These are phyloP conservation scores for Capsaspora owczarzaki DNA, from an alignment of 78 protist species.

Conservation along the genomic window DNA sequence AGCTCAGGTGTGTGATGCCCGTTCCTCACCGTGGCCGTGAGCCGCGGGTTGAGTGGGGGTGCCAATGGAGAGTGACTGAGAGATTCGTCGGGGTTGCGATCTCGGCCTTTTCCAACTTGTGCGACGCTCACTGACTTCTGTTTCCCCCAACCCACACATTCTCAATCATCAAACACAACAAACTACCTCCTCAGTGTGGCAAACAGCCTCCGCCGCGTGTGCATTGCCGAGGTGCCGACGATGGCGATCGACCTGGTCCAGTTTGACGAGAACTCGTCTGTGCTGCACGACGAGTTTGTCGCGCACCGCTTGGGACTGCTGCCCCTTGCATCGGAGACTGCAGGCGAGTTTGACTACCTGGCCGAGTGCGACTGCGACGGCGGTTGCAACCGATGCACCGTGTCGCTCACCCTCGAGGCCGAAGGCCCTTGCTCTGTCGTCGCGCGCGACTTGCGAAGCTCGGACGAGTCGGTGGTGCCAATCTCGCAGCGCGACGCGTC, in stretches of 20 bases:
- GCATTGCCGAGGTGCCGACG: constrained; percentile 40
- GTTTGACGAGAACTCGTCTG: constrained; percentile 50
- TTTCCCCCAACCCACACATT: not conserved
- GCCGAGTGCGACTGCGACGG: not conserved
- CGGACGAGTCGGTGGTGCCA: not conserved
- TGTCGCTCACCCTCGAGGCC: not conserved
- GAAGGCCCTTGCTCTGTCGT: no score
- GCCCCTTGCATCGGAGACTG: constrained; percentile 46
- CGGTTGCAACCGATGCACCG: not conserved
- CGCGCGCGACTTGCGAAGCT: not conserved
- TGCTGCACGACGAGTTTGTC: constrained; percentile 76
- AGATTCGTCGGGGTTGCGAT: not conserved
- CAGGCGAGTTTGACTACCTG: not conserved
- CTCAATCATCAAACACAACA: not conserved
- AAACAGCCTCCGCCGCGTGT: constrained; percentile 26
- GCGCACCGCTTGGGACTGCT: constrained; percentile 87
- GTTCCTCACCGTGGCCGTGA: no score
- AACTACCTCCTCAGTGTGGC: not conserved
- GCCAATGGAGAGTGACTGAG: no score
- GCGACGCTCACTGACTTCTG: not conserved
- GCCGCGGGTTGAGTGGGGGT: no score
- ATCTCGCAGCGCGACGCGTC: no score
- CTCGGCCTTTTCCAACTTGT: not conserved
- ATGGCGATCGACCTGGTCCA: constrained; percentile 31
- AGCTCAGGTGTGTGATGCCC: no score